Evolutionary conservation across 2,329 filamentous ascomycete genomes (phyloP).

Genomic region (Pseudogymnoascus destructans): DNA sequence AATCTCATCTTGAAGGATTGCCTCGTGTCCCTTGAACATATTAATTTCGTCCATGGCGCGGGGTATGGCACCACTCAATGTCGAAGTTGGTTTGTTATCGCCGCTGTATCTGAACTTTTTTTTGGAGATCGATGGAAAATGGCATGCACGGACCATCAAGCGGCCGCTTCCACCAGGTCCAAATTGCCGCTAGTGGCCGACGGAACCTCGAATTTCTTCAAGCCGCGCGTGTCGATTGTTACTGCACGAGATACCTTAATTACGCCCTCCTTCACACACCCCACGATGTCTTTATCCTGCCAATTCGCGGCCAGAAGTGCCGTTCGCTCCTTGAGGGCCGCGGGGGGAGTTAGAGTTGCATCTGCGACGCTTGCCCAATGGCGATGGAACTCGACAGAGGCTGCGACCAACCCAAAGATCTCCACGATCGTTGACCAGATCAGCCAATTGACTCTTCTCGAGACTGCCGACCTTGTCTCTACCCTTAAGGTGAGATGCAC

Average conservation of each 20-base stretch:
- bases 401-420: slow-evolving; percentile 75
- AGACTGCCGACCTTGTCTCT: slow-evolving; percentile 91
- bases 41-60: slow-evolving; percentile 41
- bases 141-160: slow-evolving; percentile 1
- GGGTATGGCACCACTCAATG: slow-evolving; percentile 13
- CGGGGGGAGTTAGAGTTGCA: slow-evolving; percentile 34
- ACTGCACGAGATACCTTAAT: slow-evolving; percentile 3
- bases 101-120: slow-evolving; percentile 10
- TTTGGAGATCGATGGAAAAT: slow-evolving; percentile 8
- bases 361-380: slow-evolving; percentile 33
- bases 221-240: slow-evolving; percentile 9
- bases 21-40: slow-evolving; percentile 40
- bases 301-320: slow-evolving; percentile 52
- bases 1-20: slow-evolving; percentile 41
- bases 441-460: slow-evolving; percentile 90
- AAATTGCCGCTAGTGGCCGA: slow-evolving; percentile 8
- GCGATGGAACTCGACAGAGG: slow-evolving; percentile 82
- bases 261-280: slow-evolving; percentile 17
- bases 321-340: slow-evolving; percentile 46
- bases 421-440: slow-evolving; percentile 93
- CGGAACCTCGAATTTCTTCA: slow-evolving; percentile 11
- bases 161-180: slow-evolving; percentile 7
- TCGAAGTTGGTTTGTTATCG: slow-evolving; percentile 9
- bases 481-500: slow-evolving; percentile 65
- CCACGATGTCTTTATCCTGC: slow-evolving; percentile 49